Evolutionary conservation across 2,329 filamentous ascomycete species (phyloP).

Genomic region (Aureobasidium vineae): DNA sequence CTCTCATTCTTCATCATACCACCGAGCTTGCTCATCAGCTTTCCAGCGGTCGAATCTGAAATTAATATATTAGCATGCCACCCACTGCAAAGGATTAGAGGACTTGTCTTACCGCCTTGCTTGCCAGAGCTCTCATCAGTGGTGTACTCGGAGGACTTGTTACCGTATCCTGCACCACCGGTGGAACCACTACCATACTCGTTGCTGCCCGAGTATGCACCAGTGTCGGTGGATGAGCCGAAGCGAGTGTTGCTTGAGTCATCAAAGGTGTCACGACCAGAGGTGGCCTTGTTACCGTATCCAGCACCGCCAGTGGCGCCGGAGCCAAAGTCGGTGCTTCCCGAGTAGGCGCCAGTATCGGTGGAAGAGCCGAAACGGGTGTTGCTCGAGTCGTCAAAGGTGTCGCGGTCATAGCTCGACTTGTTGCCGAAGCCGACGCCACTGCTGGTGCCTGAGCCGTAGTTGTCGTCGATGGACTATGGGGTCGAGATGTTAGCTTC

Average conservation of each 20-base stretch:
- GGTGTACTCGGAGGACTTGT: conserved; percentile 33
- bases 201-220: background rate
- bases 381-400: conserved; percentile 2
- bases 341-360: conserved; percentile 39
- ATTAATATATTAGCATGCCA: background rate
- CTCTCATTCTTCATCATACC: conserved; percentile 50
- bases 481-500: conserved; percentile 28
- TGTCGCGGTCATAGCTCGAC: conserved; percentile 25
- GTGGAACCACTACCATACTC: conserved; percentile 27
- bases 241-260: conserved; percentile 6
- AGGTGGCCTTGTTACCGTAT: conserved; percentile 32
- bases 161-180: conserved; percentile 42
- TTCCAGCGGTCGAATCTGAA: conserved; percentile 52
- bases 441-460: conserved; percentile 30
- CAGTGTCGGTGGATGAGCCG: background rate
- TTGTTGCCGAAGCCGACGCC: conserved; percentile 37
- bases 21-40: conserved; percentile 52
- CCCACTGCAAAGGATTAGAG: too few species aligned
- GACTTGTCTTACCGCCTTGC: background rate
- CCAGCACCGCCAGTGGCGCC: conserved; percentile 11
- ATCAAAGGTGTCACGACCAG: conserved; percentile 41
- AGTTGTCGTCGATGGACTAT: conserved; percentile 21
- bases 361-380: conserved; percentile 29
- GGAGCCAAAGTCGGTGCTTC: background rate
- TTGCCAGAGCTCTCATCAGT: conserved; percentile 10